Base-by-base conservation (phyloP, 345 rosid species). In the Brassica juncea region DNA sequence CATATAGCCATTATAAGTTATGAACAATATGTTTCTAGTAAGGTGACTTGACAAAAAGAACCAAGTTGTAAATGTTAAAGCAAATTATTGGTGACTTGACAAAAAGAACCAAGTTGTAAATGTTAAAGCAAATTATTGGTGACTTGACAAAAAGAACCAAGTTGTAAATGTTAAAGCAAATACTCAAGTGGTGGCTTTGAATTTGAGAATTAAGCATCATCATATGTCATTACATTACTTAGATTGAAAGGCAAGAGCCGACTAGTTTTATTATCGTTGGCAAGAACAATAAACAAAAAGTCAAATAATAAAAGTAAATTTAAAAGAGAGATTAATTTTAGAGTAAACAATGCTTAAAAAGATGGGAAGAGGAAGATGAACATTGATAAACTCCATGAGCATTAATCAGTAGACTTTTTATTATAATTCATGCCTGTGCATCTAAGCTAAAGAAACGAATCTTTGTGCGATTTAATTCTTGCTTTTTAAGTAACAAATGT, bases 321-420 rank as follows among this genome's bases (percentile, higher is more conserved):
- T n/a, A 52, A 55, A 44, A 34, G 27, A 59, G 57, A 79, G 74
- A 68, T 79, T 73, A 68, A 47, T 79, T 79, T 60, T 25, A 68
- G 70, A 31, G 14, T 66, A 66, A 72, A 73, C 74, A 60, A 49
- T 47, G 59, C 60, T 79, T 34, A 5, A 16, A 79, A 79, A 68
- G 25, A 84, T 83, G 86, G 87, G 88, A 68, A 61, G 82, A 73
- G 69, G 82, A 79, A 78, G 82, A 68, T 73, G 82, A 67, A 79
- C 82, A 60, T 79, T 79, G 82, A 73, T 73, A 73, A 35, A 60
- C 82, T 73, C 78, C 74, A 68, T 23, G 27, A 68, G 9, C 6
- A 21, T 47, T 79, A 47, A 73, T 60, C 55, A 67, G 68, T 60
- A 19, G 16, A 73, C 42, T 67, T 60, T 73, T 60, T 68, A 73